Conservation (phyloP, 495 filamentous ascomycete species). For the Talaromyces thailandensis region DNA sequence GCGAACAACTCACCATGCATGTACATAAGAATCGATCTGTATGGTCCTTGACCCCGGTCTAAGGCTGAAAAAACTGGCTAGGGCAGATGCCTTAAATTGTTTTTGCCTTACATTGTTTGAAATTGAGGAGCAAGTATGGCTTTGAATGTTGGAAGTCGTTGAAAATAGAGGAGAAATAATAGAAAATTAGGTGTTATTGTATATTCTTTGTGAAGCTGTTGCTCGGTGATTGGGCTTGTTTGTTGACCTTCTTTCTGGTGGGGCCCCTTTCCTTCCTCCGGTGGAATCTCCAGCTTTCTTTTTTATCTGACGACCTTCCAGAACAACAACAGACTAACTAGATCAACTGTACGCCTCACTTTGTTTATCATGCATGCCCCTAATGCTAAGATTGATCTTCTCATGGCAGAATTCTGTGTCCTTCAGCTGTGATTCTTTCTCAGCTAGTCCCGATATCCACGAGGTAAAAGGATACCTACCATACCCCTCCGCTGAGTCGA, state of each 20-base stretch:
- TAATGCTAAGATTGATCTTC: not conserved
- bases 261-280: not conserved
- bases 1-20: constrained; percentile 7
- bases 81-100: not conserved
- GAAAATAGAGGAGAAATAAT: not conserved
- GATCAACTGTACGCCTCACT: not conserved
- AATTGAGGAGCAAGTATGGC: not conserved
- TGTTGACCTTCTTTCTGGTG: not conserved
- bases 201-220: not conserved
- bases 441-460: not conserved
- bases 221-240: not conserved
- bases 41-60: not conserved
- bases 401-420: not conserved
- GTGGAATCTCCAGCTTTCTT: not conserved
- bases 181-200: not conserved
- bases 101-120: not conserved
- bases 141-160: not conserved
- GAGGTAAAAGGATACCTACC: not conserved
- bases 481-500: not conserved
- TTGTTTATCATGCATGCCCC: not conserved
- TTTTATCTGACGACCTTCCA: not conserved
- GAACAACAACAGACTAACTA: not conserved
- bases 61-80: not conserved
- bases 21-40: not conserved
- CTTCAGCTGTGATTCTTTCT: not conserved